Conservation (phyloP, 257 asterid species). For the Agastache rugosa region DNA sequence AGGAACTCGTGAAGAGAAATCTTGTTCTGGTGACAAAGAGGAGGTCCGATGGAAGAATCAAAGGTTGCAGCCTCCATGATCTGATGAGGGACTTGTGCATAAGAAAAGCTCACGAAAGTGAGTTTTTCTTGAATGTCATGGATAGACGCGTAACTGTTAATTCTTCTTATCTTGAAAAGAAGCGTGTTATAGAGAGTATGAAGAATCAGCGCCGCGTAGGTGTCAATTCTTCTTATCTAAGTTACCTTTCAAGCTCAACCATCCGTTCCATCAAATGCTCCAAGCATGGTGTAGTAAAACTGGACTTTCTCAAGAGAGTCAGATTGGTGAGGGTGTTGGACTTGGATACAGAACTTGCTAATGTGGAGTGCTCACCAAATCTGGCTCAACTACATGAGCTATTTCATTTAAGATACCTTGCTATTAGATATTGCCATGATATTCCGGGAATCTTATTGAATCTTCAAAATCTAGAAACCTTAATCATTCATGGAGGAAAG, state of each 20-base stretch:
- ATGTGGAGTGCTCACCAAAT: no score
- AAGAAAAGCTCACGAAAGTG: conserved; percentile 15
- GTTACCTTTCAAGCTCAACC: neutral
- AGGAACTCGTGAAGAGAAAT: conserved; percentile 34
- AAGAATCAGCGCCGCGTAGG: neutral
- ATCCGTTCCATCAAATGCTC: conserved; percentile 17
- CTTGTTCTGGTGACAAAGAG: conserved; percentile 26
- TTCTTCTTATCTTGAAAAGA: no score
- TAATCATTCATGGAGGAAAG: neutral
- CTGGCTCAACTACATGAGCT: neutral
- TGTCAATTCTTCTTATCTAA: neutral
- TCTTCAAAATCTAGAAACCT: neutral
- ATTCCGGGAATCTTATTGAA: neutral
- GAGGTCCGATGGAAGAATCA: conserved; percentile 23
- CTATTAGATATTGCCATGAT: neutral
- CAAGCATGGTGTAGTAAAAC: neutral
- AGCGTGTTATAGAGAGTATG: neutral
- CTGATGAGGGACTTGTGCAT: conserved; percentile 32
- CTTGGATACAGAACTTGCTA: neutral
- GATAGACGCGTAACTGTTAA: no score
- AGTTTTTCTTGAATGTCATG: neutral
- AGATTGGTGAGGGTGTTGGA: neutral
- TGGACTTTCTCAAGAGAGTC: neutral
- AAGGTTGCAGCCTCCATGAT: conserved; percentile 34
- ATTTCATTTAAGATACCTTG: conserved; percentile 4